Conservation (phyloP, 495 filamentous ascomycete species). For the Staphylotrichum tortipilum region DNA sequence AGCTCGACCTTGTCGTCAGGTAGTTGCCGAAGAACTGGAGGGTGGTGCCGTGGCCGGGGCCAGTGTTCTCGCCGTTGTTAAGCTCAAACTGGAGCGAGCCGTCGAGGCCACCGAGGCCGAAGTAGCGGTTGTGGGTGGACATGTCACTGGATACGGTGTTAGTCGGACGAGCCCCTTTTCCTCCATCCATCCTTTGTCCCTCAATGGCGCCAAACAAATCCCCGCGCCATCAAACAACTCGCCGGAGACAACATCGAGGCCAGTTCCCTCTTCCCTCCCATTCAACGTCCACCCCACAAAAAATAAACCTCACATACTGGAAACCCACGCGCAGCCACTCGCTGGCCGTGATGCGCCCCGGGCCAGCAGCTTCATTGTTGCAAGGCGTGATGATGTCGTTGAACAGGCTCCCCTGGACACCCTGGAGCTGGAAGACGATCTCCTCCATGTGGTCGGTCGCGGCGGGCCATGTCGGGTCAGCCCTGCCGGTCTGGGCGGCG, state of each 20-base stretch:
- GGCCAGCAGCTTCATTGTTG: constrained; percentile 43
- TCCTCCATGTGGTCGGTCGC: constrained; percentile 54
- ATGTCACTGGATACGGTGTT: constrained; percentile 37
- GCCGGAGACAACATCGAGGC: too few species aligned
- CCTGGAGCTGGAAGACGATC: constrained; percentile 50
- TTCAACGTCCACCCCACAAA: background rate
- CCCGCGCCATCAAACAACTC: too few species aligned
- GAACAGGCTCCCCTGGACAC: constrained; percentile 45
- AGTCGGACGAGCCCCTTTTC: too few species aligned
- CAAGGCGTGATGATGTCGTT: constrained; percentile 50
- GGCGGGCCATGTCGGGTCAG: constrained; percentile 53
- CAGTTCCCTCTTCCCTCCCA: background rate
- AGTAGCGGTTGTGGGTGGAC: constrained; percentile 43
- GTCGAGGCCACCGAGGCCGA: constrained; percentile 48
- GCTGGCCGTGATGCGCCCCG: constrained; percentile 47
- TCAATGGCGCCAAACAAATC: too few species aligned
- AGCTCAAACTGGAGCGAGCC: constrained; percentile 53
- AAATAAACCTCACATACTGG: constrained; percentile 28
- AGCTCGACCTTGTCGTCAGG: constrained; percentile 39
- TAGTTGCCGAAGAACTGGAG: constrained; percentile 48
- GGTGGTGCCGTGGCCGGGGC: constrained; percentile 48
- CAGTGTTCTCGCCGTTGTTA: constrained; percentile 48
- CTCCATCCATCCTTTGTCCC: too few species aligned
- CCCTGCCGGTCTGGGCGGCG: constrained; percentile 19
- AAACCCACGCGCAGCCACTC: constrained; percentile 57